Evolutionary conservation across 1,284 basidiomycete species (phyloP), one percentile per base, ranked within the genome.

Genomic region (Ustilago tritici): DNA sequence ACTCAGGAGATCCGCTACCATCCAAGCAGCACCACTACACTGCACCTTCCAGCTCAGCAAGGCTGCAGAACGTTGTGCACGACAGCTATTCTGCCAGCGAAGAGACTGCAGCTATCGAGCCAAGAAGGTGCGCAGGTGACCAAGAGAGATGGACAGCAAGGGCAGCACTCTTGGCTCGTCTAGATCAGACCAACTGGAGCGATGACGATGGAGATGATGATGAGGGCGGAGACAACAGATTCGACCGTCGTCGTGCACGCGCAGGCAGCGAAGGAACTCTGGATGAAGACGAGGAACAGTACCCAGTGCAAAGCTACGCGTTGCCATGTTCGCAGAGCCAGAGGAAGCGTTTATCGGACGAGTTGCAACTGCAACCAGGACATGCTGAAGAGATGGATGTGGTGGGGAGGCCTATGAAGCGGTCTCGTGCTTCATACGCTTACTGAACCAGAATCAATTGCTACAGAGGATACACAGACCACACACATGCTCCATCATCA

Each of bases 131-230:
- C 23, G 12, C 56, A 50, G 53, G 53, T 4, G 46, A 17, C 11
- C 28, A 70, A 19, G 56, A 17, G 7, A 40, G 56, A 23, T 63
- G 49, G 52, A 35, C 65, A n/a, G 62, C 70, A 5, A 62, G 67
- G 19, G 56, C 58, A 14, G 74, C 70, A 15, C 55, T 78, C 35
- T 65, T 79, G 19, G 75, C 75, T 23, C 69, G 70, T 34, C 65
- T 79, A 9, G 68, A 79, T 28, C 66, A 70, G 17, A 76, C 75
- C 52, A 63, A 70, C 38, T 79, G 78, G 78, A 79, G 74, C 52
- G 77, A 79, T 43, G 76, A 77, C 34, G 78, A 79, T 1, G 65
- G 72, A 10, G 70, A 75, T 23, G 65, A 71, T 6, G 52, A 59
- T n/a, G 46, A 55, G 34, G 57, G 58, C 31, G 36, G 52, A 34